Evolutionary conservation across 441 rosid genomes (phyloP).

Genomic region (Pelargonium fulgidum): DNA sequence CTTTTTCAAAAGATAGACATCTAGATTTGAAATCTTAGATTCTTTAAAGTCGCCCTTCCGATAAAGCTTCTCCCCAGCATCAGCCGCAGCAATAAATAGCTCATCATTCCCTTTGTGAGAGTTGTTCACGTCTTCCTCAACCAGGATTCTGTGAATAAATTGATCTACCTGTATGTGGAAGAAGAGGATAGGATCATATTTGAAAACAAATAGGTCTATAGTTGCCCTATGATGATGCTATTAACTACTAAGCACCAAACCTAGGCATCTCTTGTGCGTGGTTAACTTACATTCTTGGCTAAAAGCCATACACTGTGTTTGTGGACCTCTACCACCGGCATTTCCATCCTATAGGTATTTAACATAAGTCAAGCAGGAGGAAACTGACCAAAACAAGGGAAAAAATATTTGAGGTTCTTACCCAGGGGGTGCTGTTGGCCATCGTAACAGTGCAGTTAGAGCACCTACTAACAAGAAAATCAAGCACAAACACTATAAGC

Average conservation of each 20-base stretch:
- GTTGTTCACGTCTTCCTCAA: conserved; percentile 59
- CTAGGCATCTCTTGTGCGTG: conserved; percentile 9
- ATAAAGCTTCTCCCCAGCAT: conserved; percentile 64
- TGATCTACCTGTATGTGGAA: conserved; percentile 58
- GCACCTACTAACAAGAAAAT: conserved; percentile 37
- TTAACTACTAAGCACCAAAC: background rate
- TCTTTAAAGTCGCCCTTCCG: conserved; percentile 61
- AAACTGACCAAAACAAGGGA: conserved; percentile 10
- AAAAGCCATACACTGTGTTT: conserved; percentile 74
- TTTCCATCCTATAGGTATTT: conserved; percentile 57
- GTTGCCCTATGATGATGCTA: background rate
- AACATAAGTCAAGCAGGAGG: conserved; percentile 19
- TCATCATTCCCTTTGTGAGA: conserved; percentile 29
- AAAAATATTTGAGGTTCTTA: conserved; percentile 22
- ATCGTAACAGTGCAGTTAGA: conserved; percentile 61
- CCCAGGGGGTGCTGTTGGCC: conserved; percentile 89
- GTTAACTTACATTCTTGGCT: conserved; percentile 62
- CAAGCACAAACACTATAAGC: conserved; percentile 8
- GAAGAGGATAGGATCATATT: background rate
- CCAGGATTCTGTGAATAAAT: conserved; percentile 66
- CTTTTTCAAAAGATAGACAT: conserved; percentile 55
- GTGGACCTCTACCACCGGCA: conserved; percentile 82
- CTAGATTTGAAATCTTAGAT: conserved; percentile 51
- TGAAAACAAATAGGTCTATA: background rate
- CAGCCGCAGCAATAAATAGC: conserved; percentile 54